Conservation (phyloP, 768 basidiomycete species). For the Russula sp. region DNA sequence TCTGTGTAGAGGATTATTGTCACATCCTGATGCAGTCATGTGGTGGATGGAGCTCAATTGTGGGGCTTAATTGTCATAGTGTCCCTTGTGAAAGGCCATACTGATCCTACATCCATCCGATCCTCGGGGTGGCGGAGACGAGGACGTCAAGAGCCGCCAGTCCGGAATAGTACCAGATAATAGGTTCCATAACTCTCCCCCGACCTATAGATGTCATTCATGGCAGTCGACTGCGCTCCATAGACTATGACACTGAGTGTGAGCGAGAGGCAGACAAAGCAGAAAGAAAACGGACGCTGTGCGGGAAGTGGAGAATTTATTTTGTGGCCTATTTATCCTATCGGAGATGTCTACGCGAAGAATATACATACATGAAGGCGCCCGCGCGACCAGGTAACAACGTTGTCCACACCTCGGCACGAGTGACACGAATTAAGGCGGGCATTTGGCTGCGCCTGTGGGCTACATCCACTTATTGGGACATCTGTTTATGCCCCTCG, state of each 20-base stretch:
- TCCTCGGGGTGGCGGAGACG: background rate
- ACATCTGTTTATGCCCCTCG: too few species aligned
- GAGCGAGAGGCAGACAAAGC: conserved; percentile 32
- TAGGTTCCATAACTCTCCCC: conserved; percentile 10
- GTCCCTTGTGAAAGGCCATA: background rate
- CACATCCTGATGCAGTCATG: background rate
- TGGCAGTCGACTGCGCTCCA: background rate
- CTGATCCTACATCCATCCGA: background rate
- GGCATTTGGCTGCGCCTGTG: too few species aligned
- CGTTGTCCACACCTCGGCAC: too few species aligned
- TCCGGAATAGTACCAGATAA: background rate
- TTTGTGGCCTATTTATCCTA: background rate
- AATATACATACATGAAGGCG: background rate
- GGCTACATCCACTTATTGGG: too few species aligned
- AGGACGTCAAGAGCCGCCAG: background rate
- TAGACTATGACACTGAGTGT: conserved; percentile 10
- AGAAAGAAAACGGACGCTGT: background rate
- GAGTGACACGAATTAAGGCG: too few species aligned
- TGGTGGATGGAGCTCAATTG: background rate
- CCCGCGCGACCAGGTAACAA: background rate
- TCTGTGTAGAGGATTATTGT: background rate
- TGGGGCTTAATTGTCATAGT: background rate
- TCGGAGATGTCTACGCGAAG: background rate
- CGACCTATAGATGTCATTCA: conserved; percentile 21
- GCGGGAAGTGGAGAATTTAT: background rate